A percentile compares a stretch with the other conserved stretches of the same genome.
These are phyloP conservation scores for Neospora caninum DNA, from an alignment of 169 alveolate genomes.

Conservation along the genomic window DNA sequence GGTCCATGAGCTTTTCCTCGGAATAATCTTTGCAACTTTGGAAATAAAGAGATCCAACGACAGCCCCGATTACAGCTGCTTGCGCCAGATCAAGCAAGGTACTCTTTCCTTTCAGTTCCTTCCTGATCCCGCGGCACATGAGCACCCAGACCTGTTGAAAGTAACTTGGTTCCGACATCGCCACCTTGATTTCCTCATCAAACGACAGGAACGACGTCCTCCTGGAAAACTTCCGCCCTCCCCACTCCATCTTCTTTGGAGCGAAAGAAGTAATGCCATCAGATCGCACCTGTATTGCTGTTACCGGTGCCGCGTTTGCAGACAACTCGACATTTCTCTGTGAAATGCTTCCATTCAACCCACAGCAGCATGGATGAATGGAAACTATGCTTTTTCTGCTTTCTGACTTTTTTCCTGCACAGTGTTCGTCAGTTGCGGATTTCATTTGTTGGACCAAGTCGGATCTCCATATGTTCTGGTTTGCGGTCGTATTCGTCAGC, in stretches of 20 bases:
- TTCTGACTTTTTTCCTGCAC: neutral
- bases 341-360: neutral
- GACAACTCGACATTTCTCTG: neutral
- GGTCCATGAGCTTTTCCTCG: constrained; percentile 18
- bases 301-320: neutral
- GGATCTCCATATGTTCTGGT: too few relatives aligned
- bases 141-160: constrained; percentile 27
- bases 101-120: constrained; percentile 37
- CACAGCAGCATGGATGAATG: neutral
- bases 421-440: neutral
- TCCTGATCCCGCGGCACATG: neutral
- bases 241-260: neutral
- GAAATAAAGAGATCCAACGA: constrained; percentile 42
- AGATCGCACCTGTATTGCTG: neutral
- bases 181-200: neutral
- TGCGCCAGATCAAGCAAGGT: constrained; percentile 2
- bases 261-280: neutral
- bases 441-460: neutral
- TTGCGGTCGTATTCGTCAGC: too few relatives aligned
- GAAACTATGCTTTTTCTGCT: neutral
- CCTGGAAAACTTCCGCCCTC: neutral
- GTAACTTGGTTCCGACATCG: neutral
- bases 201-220: neutral
- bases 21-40: constrained; percentile 5
- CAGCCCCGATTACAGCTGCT: constrained; percentile 7